phyloP scores from a whole-genome alignment of 2,329 filamentous ascomycete species.

The Nemania bipapillata region DNA sequence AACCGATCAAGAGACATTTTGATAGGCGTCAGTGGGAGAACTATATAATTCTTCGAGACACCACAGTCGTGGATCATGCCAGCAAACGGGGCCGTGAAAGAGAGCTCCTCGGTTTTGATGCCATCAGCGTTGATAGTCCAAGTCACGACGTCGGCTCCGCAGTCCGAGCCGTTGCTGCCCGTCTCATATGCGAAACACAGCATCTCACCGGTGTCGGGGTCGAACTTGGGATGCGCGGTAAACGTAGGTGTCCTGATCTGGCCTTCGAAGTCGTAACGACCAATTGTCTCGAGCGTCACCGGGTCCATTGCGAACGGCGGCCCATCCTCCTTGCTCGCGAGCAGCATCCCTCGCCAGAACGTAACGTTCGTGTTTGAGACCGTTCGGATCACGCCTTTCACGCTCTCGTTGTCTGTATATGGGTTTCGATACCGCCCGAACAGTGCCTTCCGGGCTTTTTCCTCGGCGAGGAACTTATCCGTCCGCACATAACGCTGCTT shows the following conservation, averaged over 20 bases:
- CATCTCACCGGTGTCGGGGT: constrained; percentile 64
- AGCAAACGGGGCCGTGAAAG: constrained; percentile 62
- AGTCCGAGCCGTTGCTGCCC: constrained; percentile 57
- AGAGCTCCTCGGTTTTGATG: constrained; percentile 58
- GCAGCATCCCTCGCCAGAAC: constrained; percentile 65
- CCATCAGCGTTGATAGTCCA: constrained; percentile 60
- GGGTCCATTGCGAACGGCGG: constrained; percentile 65
- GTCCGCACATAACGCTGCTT: constrained; percentile 58
- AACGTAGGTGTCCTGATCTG: constrained; percentile 61
- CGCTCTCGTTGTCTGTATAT: constrained; percentile 65
- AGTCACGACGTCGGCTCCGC: constrained; percentile 57
- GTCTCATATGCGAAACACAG: constrained; percentile 64
- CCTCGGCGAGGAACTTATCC: constrained; percentile 51
- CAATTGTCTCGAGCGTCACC: constrained; percentile 60
- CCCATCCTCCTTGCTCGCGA: constrained; percentile 66
- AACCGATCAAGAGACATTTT: constrained; percentile 59
- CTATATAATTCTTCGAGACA: constrained; percentile 60
- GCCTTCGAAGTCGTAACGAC: constrained; percentile 63
- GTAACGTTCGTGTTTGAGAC: constrained; percentile 70
- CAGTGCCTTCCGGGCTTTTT: constrained; percentile 50
- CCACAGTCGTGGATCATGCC: constrained; percentile 66
- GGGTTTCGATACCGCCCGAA: constrained; percentile 69
- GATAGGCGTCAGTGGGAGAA: constrained; percentile 61
- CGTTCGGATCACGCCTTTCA: constrained; percentile 65
- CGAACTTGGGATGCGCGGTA: constrained; percentile 65